phyloP scores from a whole-genome alignment of 2,329 filamentous ascomycete species.

The Ophiostoma himal-ulmi region DNA sequence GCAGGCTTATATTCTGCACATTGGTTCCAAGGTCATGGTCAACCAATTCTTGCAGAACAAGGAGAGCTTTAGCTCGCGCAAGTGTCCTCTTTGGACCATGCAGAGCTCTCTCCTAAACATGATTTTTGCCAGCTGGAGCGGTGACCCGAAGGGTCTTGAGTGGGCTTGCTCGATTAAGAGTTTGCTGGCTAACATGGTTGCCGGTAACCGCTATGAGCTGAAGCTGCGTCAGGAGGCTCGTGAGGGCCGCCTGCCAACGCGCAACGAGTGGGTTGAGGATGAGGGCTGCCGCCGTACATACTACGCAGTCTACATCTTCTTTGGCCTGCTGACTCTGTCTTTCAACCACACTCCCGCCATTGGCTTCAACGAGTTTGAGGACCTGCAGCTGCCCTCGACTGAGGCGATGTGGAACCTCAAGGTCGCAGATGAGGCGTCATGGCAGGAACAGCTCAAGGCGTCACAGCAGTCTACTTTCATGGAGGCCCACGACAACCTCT shows the following conservation, averaged over 20 bases:
- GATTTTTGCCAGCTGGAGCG: slow-evolving; percentile 99
- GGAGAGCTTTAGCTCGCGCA: slow-evolving; percentile 96
- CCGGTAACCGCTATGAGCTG: slow-evolving; percentile 91
- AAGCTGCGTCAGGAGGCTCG: slow-evolving; percentile 89
- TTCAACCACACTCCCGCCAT: slow-evolving; percentile 98
- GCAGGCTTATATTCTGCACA: slow-evolving; percentile 93
- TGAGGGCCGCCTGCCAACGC: slow-evolving; percentile 66
- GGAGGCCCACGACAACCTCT: slow-evolving; percentile 89
- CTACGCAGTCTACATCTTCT: slow-evolving; percentile 98
- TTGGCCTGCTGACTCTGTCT: slow-evolving; percentile 85
- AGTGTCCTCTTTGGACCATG: slow-evolving; percentile 97
- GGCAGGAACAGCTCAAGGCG: slow-evolving; percentile 69
- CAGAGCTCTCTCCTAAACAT: slow-evolving; percentile 95
- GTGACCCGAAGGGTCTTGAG: slow-evolving; percentile 91
- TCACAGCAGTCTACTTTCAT: slow-evolving; percentile 79
- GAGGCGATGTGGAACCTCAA: slow-evolving; percentile 92
- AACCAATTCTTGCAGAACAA: slow-evolving; percentile 97
- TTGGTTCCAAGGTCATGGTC: slow-evolving; percentile 93
- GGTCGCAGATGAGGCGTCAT: slow-evolving; percentile 69
- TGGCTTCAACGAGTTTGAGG: slow-evolving; percentile 96
- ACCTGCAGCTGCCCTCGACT: slow-evolving; percentile 83
- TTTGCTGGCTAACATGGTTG: slow-evolving; percentile 96
- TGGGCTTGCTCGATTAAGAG: slow-evolving; percentile 99
- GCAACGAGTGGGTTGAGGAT: slow-evolving; percentile 91
- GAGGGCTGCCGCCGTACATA: slow-evolving; percentile 95